Percentiles rank a stretch among this genome's conserved stretches.
These are phyloP conservation scores for Bassia scoparia DNA, from an alignment of 148 eudicot genomes.

Conservation along the genomic window DNA sequence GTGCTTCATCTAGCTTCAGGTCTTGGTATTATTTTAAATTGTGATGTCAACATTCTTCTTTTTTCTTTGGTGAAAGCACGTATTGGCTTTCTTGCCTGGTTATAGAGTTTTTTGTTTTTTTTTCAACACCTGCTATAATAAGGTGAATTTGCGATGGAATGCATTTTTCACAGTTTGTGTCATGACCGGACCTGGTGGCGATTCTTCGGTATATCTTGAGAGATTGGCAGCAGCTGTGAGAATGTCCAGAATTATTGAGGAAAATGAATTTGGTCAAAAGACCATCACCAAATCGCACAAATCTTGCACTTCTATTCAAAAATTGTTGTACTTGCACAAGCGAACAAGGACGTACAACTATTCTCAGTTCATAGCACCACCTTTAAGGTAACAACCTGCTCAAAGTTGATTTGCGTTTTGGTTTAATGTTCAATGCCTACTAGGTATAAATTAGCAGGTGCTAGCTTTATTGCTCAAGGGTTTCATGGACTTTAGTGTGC, in stretches of 20 bases:
- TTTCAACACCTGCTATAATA: background rate
- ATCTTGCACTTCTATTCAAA: conserved; percentile 55
- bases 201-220: conserved; percentile 61
- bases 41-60: background rate
- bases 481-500: background rate
- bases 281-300: conserved; percentile 43
- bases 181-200: conserved; percentile 56
- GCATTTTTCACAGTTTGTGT: background rate
- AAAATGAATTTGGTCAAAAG: conserved; percentile 68
- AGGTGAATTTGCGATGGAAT: background rate
- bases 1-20: background rate
- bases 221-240: conserved; percentile 46
- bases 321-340: conserved; percentile 26
- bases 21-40: background rate
- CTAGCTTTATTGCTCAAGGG: conserved; percentile 1
- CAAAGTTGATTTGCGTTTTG: conserved; percentile 1
- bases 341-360: background rate
- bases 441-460: conserved; percentile 6
- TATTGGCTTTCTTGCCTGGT: background rate
- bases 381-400: conserved; percentile 6
- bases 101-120: background rate
- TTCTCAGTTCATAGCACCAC: conserved; percentile 4
- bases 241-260: conserved; percentile 55
- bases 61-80: background rate
- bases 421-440: conserved; percentile 6